Evolutionary conservation across 352 stramenopile species (phyloP), one percentile per base, ranked within the genome.

Genomic region (Halophytophthora batemanensis): DNA sequence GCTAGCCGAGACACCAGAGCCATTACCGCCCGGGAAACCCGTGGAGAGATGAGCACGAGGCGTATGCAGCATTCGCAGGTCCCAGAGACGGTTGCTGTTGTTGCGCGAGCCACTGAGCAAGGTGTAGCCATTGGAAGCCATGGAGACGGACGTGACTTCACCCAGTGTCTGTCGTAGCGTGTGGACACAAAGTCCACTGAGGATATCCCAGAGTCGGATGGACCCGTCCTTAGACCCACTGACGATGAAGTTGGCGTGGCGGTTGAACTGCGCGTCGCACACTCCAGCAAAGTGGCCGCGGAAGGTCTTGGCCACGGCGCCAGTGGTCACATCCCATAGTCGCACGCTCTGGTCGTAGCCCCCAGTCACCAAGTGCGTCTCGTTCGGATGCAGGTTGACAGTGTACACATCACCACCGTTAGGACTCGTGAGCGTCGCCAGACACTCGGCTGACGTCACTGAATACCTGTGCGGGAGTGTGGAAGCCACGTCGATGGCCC

Each of bases 81-180:
- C 86, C 86, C 86, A 96, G 12, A 96, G 66, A 15, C 83, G 74
- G 55, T 94, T 93, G 59, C 83, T 94, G 64, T 93, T 96, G 51
- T 96, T 93, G 31, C 85, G 66, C 42, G 80, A 93, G 50, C 83
- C 85, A 25, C 74, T 93, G 19, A 96, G 66, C 29, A 96, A 51
- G 28, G 74, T 80, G 56, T 87, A 87, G 2, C 83, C 82, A 54
- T 92, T 90, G 7, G 81, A 87, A 39, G 74, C 81, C 42, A 96
- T 72, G n/a, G 75, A 84, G 33, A 96, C 72, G 11, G 83, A 94
- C 34, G 83, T 94, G 36, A 96, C 86, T 56, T 96, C 83, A 22
- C 86, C 82, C 14, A 94, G 66, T 8, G 83, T 93, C 59, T 94
- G 86, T 22, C 79, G 69, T 37, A 96, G 56, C 12, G 83, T 96